Conservation (phyloP, 371 early-diverging fungal species). For the Funneliformis caledonium region DNA sequence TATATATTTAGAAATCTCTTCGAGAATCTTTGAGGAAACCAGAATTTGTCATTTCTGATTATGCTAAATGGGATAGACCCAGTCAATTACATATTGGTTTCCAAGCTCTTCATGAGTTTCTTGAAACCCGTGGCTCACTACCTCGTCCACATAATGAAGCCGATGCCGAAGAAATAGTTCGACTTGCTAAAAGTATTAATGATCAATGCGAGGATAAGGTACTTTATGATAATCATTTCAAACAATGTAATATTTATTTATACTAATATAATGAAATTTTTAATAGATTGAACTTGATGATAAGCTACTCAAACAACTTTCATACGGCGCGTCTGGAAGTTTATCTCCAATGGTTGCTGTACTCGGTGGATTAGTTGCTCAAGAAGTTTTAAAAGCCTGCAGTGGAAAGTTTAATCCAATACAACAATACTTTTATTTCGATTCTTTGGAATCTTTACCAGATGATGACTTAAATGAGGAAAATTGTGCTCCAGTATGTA, state of each 20-base stretch:
- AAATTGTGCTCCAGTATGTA: slow-evolving; percentile 67
- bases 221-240: background rate
- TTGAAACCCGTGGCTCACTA: slow-evolving; percentile 59
- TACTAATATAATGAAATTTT: background rate
- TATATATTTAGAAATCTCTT: slow-evolving; percentile 61
- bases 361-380: slow-evolving; percentile 98
- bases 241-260: background rate
- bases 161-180: slow-evolving; percentile 63
- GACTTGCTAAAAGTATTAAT: slow-evolving; percentile 56
- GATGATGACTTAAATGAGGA: slow-evolving; percentile 70
- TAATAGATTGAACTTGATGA: slow-evolving; percentile 79
- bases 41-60: slow-evolving; percentile 90
- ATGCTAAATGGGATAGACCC: slow-evolving; percentile 97
- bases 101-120: slow-evolving; percentile 88
- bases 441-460: slow-evolving; percentile 95
- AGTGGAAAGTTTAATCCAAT: slow-evolving; percentile 98
- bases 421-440: slow-evolving; percentile 97
- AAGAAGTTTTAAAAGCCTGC: slow-evolving; percentile 98
- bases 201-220: slow-evolving; percentile 51
- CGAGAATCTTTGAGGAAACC: slow-evolving; percentile 81
- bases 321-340: slow-evolving; percentile 89
- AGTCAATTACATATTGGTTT: slow-evolving; percentile 90
- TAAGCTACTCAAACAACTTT: slow-evolving; percentile 84
- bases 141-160: slow-evolving; percentile 73
- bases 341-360: slow-evolving; percentile 98